Evolutionary conservation across 2,329 filamentous ascomycete genomes (phyloP), one percentile per base, ranked within the genome.

Genomic region (Endothia cerciana): DNA sequence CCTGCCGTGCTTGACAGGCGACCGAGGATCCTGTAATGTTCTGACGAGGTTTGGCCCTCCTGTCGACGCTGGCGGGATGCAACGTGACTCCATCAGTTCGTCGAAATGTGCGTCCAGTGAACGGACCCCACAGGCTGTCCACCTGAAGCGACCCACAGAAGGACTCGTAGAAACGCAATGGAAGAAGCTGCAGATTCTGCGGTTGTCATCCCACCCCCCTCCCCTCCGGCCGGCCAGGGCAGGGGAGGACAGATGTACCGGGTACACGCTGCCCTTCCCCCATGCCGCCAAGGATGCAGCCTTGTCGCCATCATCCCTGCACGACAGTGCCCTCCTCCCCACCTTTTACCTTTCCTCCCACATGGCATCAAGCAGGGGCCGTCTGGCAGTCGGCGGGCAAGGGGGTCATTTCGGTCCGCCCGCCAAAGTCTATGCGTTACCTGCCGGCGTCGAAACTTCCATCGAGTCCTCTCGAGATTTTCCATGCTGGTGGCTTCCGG

Each of bases 291-390:
- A 40, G 59, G 59, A 65, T 65, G 63, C 63, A 65, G 65, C 65
- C 65, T 67, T 67, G 65, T 67, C 60, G 65, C 59, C 60, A 49
- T 22, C 60, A 68, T 64, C 66, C 66, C 64, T 68, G 66, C 57
- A 25, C 45, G 15, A 15, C 28, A 28, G 36, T 56, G 38, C 22
- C 36, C 30, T 30, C n/a, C 13, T 8, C 65, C 45, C 65, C 65
- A 65, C 45, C 45, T 62, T 62, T 64, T 41, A 53, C 53, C 65
- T 55, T 33, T 59, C 45, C 40, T 63, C 60, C 66, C 66, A 68
- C 66, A 68, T 68, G 66, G 66, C 66, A 60, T 57, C 60, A 61
- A 43, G 60, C 61, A 63, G 57, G 66, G 65, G 66, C 64, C 56
- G 62, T 60, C 40, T 60, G 49, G 63, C 55, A 65, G 59, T 63